Conservation (phyloP, 2,329 filamentous ascomycete genomes). For the Hymenoscyphus albidus region DNA sequence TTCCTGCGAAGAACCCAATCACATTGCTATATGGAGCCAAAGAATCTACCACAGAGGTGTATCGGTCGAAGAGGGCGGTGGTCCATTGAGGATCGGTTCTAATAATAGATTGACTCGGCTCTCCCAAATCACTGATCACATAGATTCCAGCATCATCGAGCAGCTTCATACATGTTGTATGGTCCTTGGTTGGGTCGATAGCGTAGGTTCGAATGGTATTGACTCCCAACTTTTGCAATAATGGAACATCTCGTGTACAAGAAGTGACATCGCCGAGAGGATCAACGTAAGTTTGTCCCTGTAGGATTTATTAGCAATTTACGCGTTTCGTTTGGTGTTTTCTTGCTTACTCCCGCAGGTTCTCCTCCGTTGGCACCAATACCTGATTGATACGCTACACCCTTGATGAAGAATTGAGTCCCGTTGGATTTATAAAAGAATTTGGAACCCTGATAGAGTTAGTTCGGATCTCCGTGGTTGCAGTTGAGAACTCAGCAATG, state of each 20-base stretch:
- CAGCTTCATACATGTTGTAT: slow-evolving; percentile 77
- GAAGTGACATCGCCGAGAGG: slow-evolving; percentile 66
- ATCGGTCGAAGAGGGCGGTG: slow-evolving; percentile 70
- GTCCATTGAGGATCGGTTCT: slow-evolving; percentile 77
- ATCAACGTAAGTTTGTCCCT: slow-evolving; percentile 61
- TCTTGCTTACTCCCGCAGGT: slow-evolving; percentile 8
- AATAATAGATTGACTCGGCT: slow-evolving; percentile 80
- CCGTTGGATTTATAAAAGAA: slow-evolving; percentile 47
- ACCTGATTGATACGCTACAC: slow-evolving; percentile 91
- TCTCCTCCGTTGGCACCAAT: slow-evolving; percentile 29
- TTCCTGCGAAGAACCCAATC: slow-evolving; percentile 96
- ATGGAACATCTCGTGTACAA: slow-evolving; percentile 83
- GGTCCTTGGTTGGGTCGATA: slow-evolving; percentile 73
- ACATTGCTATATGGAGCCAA: slow-evolving; percentile 81
- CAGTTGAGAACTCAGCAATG: not conserved
- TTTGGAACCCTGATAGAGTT: slow-evolving; percentile 27
- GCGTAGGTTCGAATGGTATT: slow-evolving; percentile 95
- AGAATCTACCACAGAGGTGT: slow-evolving; percentile 77
- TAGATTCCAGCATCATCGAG: slow-evolving; percentile 87
- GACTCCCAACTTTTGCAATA: slow-evolving; percentile 71
- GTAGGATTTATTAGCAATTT: slow-evolving; percentile 20
- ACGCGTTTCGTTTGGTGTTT: not conserved
- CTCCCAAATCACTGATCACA: slow-evolving; percentile 83
- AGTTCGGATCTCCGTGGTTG: not conserved
- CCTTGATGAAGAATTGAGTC: slow-evolving; percentile 87